phyloP scores from a whole-genome alignment of 805 yeast species.

The Kregervanrija pseudodelftensis region DNA sequence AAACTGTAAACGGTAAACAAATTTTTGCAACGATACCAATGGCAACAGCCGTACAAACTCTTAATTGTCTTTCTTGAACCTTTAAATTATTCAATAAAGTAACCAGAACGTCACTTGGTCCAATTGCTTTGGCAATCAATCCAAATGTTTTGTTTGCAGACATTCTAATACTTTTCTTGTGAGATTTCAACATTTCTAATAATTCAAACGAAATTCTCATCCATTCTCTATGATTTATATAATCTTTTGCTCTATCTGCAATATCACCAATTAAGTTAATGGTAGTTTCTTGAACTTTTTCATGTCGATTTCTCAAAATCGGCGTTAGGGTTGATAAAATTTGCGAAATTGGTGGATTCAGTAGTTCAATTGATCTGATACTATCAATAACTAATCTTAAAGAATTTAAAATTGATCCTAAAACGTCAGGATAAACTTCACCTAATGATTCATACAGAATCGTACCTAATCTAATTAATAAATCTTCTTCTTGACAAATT shows the following conservation, averaged over 20 bases:
- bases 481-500: constrained; percentile 53
- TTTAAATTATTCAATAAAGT: constrained; percentile 76
- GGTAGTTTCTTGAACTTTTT: constrained; percentile 80
- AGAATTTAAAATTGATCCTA: constrained; percentile 79
- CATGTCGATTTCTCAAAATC: constrained; percentile 81
- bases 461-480: constrained; percentile 61
- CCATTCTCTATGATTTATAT: constrained; percentile 91
- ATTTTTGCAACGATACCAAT: constrained; percentile 93
- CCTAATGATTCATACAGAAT: constrained; percentile 87
- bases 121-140: constrained; percentile 81
- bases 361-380: constrained; percentile 43
- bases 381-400: constrained; percentile 53
- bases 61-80: constrained; percentile 91
- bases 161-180: constrained; percentile 65
- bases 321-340: constrained; percentile 87
- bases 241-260: constrained; percentile 73
- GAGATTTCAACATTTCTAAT: constrained; percentile 79
- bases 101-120: constrained; percentile 90
- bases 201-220: constrained; percentile 91
- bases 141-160: constrained; percentile 93
- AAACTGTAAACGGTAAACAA: constrained; percentile 85
- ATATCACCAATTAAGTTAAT: constrained; percentile 75
- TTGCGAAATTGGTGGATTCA: constrained; percentile 80
- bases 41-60: constrained; percentile 97
- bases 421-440: constrained; percentile 88